These are phyloP conservation scores for Persicaria tinctoria DNA, from an alignment of 148 eudicot genomes.

Conservation along the genomic window DNA sequence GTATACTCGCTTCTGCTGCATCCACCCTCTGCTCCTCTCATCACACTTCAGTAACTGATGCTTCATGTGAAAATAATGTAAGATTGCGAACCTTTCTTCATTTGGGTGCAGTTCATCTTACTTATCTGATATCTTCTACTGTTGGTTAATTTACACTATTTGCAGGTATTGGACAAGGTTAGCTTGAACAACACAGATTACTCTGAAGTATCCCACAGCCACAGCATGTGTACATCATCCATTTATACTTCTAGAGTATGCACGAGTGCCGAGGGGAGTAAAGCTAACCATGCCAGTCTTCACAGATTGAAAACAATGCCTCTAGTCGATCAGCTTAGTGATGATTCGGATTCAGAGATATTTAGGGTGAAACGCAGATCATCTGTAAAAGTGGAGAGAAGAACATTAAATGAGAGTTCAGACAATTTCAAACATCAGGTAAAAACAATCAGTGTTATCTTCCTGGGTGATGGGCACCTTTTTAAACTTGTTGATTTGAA, in stretches of 20 bases:
- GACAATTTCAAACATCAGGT: slow-evolving; percentile 42
- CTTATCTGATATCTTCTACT: too few species aligned
- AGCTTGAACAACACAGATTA: too few species aligned
- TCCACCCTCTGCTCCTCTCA: too few species aligned
- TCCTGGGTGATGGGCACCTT: neutral
- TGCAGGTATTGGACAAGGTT: slow-evolving; percentile 12
- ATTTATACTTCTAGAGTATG: slow-evolving; percentile 23
- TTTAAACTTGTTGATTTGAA: neutral
- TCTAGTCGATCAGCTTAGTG: slow-evolving; percentile 39
- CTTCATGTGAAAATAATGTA: too few species aligned
- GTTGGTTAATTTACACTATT: too few species aligned
- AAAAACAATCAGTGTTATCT: slow-evolving; percentile 8
- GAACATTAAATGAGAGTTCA: slow-evolving; percentile 23
- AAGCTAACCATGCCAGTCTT: slow-evolving; percentile 6
- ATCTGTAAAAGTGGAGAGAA: slow-evolving; percentile 38
- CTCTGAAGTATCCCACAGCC: slow-evolving; percentile 17
- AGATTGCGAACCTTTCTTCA: too few species aligned
- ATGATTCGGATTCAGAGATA: slow-evolving; percentile 84
- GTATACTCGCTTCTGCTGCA: too few species aligned
- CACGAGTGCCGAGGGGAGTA: slow-evolving; percentile 20
- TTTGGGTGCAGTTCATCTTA: too few species aligned
- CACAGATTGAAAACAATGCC: slow-evolving; percentile 23
- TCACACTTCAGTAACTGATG: too few species aligned
- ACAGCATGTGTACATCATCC: slow-evolving; percentile 22
- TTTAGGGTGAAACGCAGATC: slow-evolving; percentile 89